phyloP scores from a whole-genome alignment of 306 rosid genomes.

The Erythrophleum fordii region DNA sequence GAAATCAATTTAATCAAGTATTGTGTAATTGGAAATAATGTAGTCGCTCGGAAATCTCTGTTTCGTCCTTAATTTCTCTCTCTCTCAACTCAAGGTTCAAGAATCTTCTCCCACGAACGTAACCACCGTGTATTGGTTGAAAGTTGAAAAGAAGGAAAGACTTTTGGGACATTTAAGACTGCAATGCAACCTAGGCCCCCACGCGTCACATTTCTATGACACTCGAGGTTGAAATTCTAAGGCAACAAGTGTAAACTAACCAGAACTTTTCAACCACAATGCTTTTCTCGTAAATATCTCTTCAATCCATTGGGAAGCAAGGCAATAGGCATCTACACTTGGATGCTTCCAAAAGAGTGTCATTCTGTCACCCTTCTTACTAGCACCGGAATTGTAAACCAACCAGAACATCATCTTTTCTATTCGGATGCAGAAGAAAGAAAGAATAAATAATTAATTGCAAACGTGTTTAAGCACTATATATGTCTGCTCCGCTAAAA shows the following conservation, averaged over 20 bases:
- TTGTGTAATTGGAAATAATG: background rate
- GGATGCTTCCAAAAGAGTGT: constrained; percentile 6
- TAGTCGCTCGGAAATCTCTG: too few relatives aligned
- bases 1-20: too few relatives aligned
- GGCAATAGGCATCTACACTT: background rate
- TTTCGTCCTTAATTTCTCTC: too few relatives aligned
- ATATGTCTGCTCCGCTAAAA: background rate
- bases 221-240: too few relatives aligned
- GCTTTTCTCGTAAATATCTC: background rate
- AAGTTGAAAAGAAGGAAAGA: too few relatives aligned
- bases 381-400: constrained; percentile 22
- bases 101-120: too few relatives aligned
- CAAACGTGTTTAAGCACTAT: background rate
- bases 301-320: background rate
- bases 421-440: background rate
- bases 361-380: background rate
- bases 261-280: background rate
- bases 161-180: too few relatives aligned
- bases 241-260: too few relatives aligned
- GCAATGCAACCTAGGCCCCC: too few relatives aligned
- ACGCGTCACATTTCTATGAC: too few relatives aligned
- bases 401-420: constrained; percentile 15
- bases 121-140: background rate
- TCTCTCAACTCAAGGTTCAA: too few relatives aligned
- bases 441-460: background rate